Evolutionary conservation across 2,329 filamentous ascomycete species (phyloP).

Genomic region (Ceratocystis alfenasii): DNA sequence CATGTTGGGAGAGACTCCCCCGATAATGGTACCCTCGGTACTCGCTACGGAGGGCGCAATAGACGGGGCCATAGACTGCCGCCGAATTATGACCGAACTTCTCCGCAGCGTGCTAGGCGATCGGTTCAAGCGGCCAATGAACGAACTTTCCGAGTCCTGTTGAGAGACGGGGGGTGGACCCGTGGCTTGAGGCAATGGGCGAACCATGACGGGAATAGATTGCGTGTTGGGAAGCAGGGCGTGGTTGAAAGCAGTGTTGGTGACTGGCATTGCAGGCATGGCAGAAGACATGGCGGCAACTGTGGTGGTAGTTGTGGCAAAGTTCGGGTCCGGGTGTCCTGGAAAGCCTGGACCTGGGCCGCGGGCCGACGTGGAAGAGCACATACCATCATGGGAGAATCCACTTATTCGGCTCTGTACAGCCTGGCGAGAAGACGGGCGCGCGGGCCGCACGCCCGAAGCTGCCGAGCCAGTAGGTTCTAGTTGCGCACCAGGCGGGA

Average conservation of each 20-base stretch:
- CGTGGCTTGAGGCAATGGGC: conserved; percentile 9
- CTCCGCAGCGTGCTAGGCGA: conserved; percentile 18
- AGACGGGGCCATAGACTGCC: conserved; percentile 17
- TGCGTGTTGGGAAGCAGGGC: conserved; percentile 5
- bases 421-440: conserved; percentile 20
- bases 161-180: conserved; percentile 12
- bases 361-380: conserved; percentile 14
- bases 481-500: conserved; percentile 10
- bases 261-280: not conserved
- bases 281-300: not conserved
- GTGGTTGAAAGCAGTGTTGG: not conserved
- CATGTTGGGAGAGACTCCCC: not conserved
- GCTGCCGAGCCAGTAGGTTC: conserved; percentile 18
- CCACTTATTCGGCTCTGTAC: conserved; percentile 16
- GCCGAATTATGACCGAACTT: conserved; percentile 17
- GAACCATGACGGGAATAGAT: conserved; percentile 18
- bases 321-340: conserved; percentile 5
- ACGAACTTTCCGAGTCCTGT: conserved; percentile 16
- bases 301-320: conserved; percentile 9
- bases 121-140: conserved; percentile 17
- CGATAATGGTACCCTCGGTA: conserved; percentile 13
- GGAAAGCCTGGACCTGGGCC: conserved; percentile 11
- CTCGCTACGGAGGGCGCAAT: conserved; percentile 15
- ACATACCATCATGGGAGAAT: conserved; percentile 17
- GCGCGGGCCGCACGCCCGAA: conserved; percentile 18